Evolutionary conservation across 768 basidiomycete genomes (phyloP), one percentile per base, ranked within the genome.

Genomic region (Pseudohyphozyma bogoriensis): DNA sequence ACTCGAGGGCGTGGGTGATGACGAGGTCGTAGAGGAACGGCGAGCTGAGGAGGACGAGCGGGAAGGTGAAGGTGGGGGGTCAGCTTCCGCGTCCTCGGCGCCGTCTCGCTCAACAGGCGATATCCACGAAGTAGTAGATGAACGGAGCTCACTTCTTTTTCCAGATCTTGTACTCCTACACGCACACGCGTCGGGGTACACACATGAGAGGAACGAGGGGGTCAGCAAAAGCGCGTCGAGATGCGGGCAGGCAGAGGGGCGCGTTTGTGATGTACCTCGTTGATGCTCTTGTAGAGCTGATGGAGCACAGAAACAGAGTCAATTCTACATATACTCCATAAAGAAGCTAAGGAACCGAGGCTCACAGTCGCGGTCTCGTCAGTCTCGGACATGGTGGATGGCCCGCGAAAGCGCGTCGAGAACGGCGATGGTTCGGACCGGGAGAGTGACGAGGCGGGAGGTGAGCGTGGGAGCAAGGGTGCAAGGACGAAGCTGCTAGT

Each of bases 11-110:
- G 73, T 97, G 93, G 1, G 93, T 96, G 69, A 99, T 85, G 66
- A 99, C 89, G 28, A 93, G 80, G 74, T 99, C 95, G 74, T 99
- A 99, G 18, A 97, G 82, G 76, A 93, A 97, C 16, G 92, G 93
- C 55, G 92, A 89, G 76, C 92, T 93, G 44, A 8, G 29, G 6
- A 11, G 22, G 22, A 37, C 11, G 45, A 26, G 46, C 16, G 46
- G 26, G 46, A n/a, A n/a, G n/a, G n/a, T n/a, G n/a, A n/a, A n/a
- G 10, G 29, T 26, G 46, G 26, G 46, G 37, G 37, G n/a, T 37
- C 37, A 37, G 37, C 37, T 37, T n/a, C n/a, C n/a, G n/a, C n/a
- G n/a, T n/a, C n/a, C 37, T 37, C 11, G 37, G 10, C 37, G 37
- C 37, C 18, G 37, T 10, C 18, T 18, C 10, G 37, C 37, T 37